These are phyloP conservation scores for Microcos paniculata DNA, from an alignment of 345 rosid genomes.

Conservation along the genomic window DNA sequence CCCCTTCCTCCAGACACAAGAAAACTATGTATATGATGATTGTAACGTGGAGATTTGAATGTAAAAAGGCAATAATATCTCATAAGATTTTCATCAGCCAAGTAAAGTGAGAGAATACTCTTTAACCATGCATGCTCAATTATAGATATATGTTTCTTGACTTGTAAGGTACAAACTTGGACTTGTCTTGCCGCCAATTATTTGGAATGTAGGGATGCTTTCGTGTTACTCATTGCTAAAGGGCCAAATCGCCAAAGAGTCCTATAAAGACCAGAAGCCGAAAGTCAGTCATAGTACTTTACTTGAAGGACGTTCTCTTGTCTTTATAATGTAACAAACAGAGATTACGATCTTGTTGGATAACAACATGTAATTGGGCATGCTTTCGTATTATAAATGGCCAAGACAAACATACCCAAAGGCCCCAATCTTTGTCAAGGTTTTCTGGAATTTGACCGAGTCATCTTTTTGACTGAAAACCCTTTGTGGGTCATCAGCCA, in stretches of 20 bases:
- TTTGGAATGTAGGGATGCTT: not conserved
- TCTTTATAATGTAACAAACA: not conserved
- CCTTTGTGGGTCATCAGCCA: not conserved
- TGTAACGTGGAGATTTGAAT: not conserved
- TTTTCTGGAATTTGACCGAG: not conserved
- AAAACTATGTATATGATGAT: not conserved
- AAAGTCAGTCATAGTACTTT: not conserved
- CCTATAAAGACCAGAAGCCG: constrained; percentile 3
- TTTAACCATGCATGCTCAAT: not conserved
- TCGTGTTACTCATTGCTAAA: not conserved
- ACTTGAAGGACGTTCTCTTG: not conserved
- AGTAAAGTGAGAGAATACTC: not conserved
- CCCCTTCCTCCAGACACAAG: not conserved
- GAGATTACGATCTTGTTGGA: not conserved
- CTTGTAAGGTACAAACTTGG: constrained; percentile 6
- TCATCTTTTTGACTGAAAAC: not conserved
- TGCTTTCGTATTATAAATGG: not conserved
- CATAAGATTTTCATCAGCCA: not conserved
- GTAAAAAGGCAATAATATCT: constrained; percentile 7
- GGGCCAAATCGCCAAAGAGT: not conserved
- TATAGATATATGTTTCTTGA: not conserved
- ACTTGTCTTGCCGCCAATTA: not conserved
- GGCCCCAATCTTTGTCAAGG: not conserved
- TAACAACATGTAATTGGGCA: constrained; percentile 2
- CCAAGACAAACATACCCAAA: not conserved